Evolutionary conservation across 768 basidiomycete genomes (phyloP).

Genomic region (Mycena crocata): DNA sequence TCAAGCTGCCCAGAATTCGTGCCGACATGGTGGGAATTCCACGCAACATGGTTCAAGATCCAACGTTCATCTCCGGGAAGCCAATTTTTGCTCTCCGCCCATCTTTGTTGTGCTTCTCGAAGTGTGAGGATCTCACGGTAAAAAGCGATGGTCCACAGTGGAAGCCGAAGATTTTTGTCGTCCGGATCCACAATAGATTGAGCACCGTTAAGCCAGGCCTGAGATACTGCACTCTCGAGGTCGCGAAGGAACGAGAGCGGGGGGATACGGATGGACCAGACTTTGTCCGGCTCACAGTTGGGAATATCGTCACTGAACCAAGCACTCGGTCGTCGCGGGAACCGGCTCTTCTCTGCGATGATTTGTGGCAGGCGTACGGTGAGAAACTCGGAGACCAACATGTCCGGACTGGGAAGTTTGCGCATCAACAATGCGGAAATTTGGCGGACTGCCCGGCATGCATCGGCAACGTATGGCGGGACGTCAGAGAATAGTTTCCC

Average conservation of each 20-base stretch:
- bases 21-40: not conserved
- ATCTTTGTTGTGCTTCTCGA: not conserved
- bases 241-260: not conserved
- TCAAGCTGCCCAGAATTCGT: constrained; percentile 10
- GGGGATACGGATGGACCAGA: constrained; percentile 1
- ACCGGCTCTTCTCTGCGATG: not conserved
- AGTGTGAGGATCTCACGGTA: not conserved
- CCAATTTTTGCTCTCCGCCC: not conserved
- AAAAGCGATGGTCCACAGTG: not conserved
- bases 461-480: not conserved
- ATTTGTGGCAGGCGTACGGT: not conserved
- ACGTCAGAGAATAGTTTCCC: not conserved
- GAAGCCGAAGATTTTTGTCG: not conserved
- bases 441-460: not conserved
- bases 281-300: not conserved
- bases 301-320: constrained; percentile 6
- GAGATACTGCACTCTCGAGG: not conserved
- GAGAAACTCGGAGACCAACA: constrained; percentile 1
- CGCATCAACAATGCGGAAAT: not conserved
- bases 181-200: not conserved
- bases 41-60: not conserved
- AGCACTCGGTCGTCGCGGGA: not conserved
- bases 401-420: not conserved
- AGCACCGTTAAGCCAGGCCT: constrained; percentile 18
- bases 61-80: not conserved